A percentile compares a stretch with the other conserved stretches of the same genome.
phyloP scores from a whole-genome alignment of 2,329 filamentous ascomycete genomes.

The Stemphylium lycopersici region DNA sequence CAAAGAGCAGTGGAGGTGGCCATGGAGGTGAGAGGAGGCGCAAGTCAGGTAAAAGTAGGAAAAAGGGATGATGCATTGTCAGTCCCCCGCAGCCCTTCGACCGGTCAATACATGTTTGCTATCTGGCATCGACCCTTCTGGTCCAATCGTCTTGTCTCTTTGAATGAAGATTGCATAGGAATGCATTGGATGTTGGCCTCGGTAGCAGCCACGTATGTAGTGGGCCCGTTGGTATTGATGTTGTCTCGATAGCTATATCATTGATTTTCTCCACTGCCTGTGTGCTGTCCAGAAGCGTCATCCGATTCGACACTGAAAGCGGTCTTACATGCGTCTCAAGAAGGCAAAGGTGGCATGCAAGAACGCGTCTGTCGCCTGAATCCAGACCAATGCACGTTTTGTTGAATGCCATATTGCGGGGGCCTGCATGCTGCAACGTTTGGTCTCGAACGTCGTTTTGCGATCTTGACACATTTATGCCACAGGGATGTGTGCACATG shows the following conservation, averaged over 20 bases:
- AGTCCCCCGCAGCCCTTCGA: neutral
- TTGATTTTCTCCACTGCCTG: slow-evolving; percentile 14
- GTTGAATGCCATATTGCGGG: slow-evolving; percentile 13
- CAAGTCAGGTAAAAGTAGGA: slow-evolving; percentile 32
- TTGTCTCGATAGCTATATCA: slow-evolving; percentile 11
- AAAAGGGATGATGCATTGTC: slow-evolving; percentile 16
- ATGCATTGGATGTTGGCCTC: neutral
- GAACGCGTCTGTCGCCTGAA: slow-evolving; percentile 9
- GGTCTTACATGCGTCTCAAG: slow-evolving; percentile 5
- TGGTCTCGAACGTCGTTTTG: slow-evolving; percentile 13
- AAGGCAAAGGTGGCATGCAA: slow-evolving; percentile 11
- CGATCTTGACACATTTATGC: slow-evolving; percentile 1
- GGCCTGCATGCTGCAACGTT: slow-evolving; percentile 12
- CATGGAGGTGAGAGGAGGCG: slow-evolving; percentile 36
- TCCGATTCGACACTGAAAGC: slow-evolving; percentile 5
- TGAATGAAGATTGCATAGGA: slow-evolving; percentile 4
- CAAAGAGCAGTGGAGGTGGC: slow-evolving; percentile 24
- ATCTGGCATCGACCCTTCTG: neutral
- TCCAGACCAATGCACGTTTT: slow-evolving; percentile 9
- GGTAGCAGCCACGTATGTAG: slow-evolving; percentile 12
- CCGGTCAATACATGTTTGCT: neutral
- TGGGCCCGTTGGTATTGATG: slow-evolving; percentile 8
- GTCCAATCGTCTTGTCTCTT: slow-evolving; percentile 2
- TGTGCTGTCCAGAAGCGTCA: slow-evolving; percentile 16
- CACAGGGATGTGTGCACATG: slow-evolving; percentile 7